Base-by-base conservation (phyloP, 176 grass and related monocot genomes). In the Oryza longistaminata region DNA sequence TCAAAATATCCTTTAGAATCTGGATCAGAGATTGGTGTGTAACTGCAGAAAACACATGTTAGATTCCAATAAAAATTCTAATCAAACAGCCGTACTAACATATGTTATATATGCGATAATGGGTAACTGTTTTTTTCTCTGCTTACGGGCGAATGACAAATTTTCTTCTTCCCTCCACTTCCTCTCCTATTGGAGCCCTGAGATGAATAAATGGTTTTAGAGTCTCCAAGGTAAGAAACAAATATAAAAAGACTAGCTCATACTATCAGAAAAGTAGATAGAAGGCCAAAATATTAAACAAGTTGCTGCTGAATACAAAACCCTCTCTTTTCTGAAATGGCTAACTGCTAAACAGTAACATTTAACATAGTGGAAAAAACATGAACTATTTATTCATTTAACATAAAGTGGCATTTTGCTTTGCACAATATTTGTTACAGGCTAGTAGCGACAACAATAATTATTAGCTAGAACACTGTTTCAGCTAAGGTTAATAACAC, bases 1-100 rank as follows among this genome's bases (percentile, higher is more conserved):
- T 98, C 93, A 76, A 98, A 98, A 22, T 92, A 93, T 83, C 96
- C 96, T 90, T 93, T 90, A 46, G 96, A 93, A 44, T 98, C 93
- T 45, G 91, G 93, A 74, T 98, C 93, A 13, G 93, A 95, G 81
- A 95, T 95, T 60, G 93, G 91, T 14, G 96, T 93, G 85, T 98
- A 98, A 77, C 93, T 98, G 82, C 60, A 88, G 62, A 77, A 29
- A 90, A 79, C 45, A n/a, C n/a, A 90, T 37, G 64, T 80, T 68
- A 78, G 72, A 24, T 46, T 68, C 15, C 21, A 35, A 78, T 68
- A 29, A 14, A 29, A 74, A 83, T 70, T n/a, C 17, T 70, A 67
- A 84, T 80, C 29, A 29, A 79, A 64, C 11, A 74, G 25, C 40
- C 46, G 2, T n/a, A 74, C 13, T 45, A 58, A 22, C 31, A 24